Base-by-base conservation (phyloP, 345 rosid species). In the Mallotus nudiflorus region DNA sequence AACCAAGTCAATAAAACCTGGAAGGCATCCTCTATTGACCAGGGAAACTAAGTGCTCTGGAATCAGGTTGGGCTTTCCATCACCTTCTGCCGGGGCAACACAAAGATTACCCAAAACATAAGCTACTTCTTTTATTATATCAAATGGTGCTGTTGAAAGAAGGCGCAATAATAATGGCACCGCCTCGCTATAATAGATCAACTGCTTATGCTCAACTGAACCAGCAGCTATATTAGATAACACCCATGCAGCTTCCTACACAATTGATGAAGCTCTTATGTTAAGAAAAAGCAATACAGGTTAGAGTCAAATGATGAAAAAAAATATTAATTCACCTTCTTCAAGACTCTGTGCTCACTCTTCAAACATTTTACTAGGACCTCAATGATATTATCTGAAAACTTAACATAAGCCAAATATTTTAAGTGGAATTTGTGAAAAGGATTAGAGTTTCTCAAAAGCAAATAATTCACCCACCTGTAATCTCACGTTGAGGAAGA, bases 161-260 rank as follows among this genome's bases (percentile, higher is more conserved):
- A 95, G 91, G 62, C 76, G 87, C 65, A 90, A 62, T 66, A 92
- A 74, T 77, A 90, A 68, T 62, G 93, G 80, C 73, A 86, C 78
- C 63, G 84, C 90, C 84, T 90, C 97, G 31, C 92, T 86, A 8
- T 75, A 83, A 85, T 72, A 86, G 82, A 95, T 85, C 73, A 85
- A 62, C 75, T 73, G 84, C 86, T 95, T 95, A 77, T 89, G 98
- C 70, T 90, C 96, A 63, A 86, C 60, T 35, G 99, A 90, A 74
- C 98, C 99, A 16, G 91, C 92, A 20, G 99, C 98, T 81, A 92
- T 80, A 80, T 95, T 95, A 59, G 98, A 95, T 67, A 95, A 70
- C 75, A 89, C 97, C 99, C 99, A 95, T 50, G 98, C 86, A 64
- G 97, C 91, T 89, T 95, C 99, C 99, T 95, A 57, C 60, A 75